phyloP scores from a whole-genome alignment of 768 basidiomycete species.

The Phylloporus arenicola region DNA sequence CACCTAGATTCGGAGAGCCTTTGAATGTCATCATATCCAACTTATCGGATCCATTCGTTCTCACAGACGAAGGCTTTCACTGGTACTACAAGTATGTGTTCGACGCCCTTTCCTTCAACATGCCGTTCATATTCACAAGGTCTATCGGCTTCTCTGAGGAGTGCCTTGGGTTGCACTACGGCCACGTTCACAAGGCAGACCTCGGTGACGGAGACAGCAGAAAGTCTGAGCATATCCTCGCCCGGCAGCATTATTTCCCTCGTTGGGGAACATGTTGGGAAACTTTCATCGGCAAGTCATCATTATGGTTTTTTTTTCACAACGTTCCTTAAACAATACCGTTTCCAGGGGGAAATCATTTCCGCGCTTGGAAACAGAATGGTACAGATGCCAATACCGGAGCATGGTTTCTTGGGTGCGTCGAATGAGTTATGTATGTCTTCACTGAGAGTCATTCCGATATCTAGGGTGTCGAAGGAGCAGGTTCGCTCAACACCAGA shows the following conservation, averaged over 20 bases:
- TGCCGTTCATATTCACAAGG: conserved; percentile 30
- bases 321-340: conserved; percentile 2
- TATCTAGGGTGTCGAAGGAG: conserved; percentile 66
- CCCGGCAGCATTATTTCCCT: conserved; percentile 74
- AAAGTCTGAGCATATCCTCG: conserved; percentile 64
- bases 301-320: not conserved
- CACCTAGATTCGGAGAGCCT: conserved; percentile 66
- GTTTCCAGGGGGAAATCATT: conserved; percentile 73
- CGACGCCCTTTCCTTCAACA: not conserved
- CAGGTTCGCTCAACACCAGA: conserved; percentile 31
- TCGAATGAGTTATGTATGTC: conserved; percentile 5
- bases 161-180: conserved; percentile 75
- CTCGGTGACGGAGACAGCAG: conserved; percentile 78
- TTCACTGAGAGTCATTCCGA: not conserved
- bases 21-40: conserved; percentile 80
- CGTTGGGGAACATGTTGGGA: conserved; percentile 88
- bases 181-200: conserved; percentile 70
- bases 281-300: conserved; percentile 53
- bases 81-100: conserved; percentile 56
- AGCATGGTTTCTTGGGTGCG: conserved; percentile 83
- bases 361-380: conserved; percentile 86
- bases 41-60: conserved; percentile 70
- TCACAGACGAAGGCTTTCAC: conserved; percentile 68
- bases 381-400: conserved; percentile 64
- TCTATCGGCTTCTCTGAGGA: conserved; percentile 81